Conservation (phyloP, 345 rosid species). For the Nephelium lappaceum region DNA sequence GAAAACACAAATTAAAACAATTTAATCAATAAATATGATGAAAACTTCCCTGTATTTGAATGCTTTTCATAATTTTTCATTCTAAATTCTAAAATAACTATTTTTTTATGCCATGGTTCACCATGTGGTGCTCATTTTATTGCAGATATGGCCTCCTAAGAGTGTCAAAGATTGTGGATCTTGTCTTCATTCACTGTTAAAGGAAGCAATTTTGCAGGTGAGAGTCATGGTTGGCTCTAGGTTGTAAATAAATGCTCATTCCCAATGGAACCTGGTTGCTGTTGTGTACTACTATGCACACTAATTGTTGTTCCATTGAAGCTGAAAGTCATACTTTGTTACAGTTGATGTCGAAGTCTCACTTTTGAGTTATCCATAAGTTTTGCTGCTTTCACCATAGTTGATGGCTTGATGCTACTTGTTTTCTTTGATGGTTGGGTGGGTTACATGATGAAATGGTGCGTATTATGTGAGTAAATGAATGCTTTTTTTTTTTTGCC, state of each 20-base stretch:
- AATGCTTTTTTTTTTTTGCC: too few relatives aligned
- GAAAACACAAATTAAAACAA: neutral
- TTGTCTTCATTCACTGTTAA: constrained; percentile 74
- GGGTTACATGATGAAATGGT: neutral
- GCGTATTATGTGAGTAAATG: neutral
- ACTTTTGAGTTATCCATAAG: neutral
- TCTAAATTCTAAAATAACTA: neutral
- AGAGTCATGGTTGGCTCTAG: constrained; percentile 25
- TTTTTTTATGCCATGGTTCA: neutral
- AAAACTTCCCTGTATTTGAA: neutral
- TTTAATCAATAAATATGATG: too few relatives aligned
- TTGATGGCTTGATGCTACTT: neutral
- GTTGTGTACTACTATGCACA: neutral
- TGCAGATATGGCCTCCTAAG: too few relatives aligned
- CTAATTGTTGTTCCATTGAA: constrained; percentile 4
- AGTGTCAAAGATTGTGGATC: constrained; percentile 95
- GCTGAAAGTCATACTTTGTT: neutral
- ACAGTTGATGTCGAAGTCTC: neutral
- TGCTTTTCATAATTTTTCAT: neutral
- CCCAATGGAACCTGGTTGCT: neutral
- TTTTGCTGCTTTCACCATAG: neutral
- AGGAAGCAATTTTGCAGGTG: constrained; percentile 88
- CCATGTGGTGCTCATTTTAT: constrained; percentile 30
- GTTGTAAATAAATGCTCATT: constrained; percentile 18
- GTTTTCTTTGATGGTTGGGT: constrained; percentile 12